A percentile compares a stretch with the other conserved stretches of the same genome.
phyloP scores from a whole-genome alignment of 495 filamentous ascomycete species.

The Penicillium waksmanii region DNA sequence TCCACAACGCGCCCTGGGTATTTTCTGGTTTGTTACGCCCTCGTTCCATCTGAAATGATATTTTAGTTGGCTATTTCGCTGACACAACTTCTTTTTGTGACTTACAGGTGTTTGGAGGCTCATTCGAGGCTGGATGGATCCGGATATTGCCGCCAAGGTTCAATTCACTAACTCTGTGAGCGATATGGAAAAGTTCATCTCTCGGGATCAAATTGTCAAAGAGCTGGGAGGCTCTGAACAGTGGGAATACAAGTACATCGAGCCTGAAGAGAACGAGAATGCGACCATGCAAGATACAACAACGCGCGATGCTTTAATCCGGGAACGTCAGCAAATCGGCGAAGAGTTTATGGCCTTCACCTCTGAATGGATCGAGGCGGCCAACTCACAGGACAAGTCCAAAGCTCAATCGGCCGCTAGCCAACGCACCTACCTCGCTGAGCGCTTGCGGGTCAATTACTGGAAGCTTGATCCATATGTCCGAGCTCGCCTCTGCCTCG shows the following conservation, averaged over 20 bases:
- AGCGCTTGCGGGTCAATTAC: conserved; percentile 71
- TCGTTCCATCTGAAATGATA: background rate
- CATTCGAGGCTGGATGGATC: conserved; percentile 93
- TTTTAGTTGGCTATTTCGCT: background rate
- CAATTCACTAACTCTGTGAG: conserved; percentile 82
- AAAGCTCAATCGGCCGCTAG: conserved; percentile 47
- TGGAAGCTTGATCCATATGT: conserved; percentile 80
- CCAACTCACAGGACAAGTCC: conserved; percentile 40
- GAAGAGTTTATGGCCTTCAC: conserved; percentile 70
- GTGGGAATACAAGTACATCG: conserved; percentile 79
- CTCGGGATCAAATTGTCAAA: conserved; percentile 65
- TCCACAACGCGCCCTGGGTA: conserved; percentile 95
- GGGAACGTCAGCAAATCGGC: conserved; percentile 61
- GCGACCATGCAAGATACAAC: conserved; percentile 65
- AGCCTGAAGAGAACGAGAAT: conserved; percentile 76
- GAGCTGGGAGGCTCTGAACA: conserved; percentile 83
- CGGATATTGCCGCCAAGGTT: conserved; percentile 90
- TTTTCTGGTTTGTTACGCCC: conserved; percentile 67
- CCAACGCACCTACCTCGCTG: conserved; percentile 62
- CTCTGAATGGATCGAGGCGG: conserved; percentile 64
- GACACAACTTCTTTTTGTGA: background rate
- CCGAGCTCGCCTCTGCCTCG: conserved; percentile 70
- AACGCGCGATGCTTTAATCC: conserved; percentile 59
- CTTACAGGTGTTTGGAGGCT: conserved; percentile 74
- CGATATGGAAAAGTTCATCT: conserved; percentile 78